Evolutionary conservation across 768 basidiomycete species (phyloP), one percentile per base, ranked within the genome.

Genomic region (Termitomyces sp.): DNA sequence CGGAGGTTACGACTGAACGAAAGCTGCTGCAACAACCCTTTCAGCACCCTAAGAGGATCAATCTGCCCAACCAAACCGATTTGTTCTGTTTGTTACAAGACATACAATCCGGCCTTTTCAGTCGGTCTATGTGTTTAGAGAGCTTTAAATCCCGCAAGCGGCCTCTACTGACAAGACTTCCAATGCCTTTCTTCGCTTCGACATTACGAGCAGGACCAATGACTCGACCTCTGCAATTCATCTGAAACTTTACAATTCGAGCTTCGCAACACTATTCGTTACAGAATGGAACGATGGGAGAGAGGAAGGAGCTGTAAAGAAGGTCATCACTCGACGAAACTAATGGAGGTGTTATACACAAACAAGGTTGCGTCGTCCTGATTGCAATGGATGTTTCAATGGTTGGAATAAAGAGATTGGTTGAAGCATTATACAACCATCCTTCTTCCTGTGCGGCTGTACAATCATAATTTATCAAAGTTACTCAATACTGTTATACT

Each of bases 401-500:
- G 43, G 13, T 26, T 4, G 85, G 84, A 18, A 69, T 74, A 30
- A 88, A 70, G 10, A 79, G 72, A 50, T 82, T 73, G 0, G 74
- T 71, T 33, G 77, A 66, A 14, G 72, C 58, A 58, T 88, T 79
- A 67, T 78, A 86, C 5, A 70, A 65, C 88, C 88, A 89, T 5
- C 72, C 72, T 48, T 73, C 67, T 30, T 70, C 71, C 55, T 75
- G 70, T 0, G 79, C 76, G 36, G 71, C 85, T 85, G 40, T 28
- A 30, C 6, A 23, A 38, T 13, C 41, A 57, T 38, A 50, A 49
- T 23, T 38, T 33, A 32, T 43, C 26, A 56, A 36, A 53, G 32
- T 48, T 1, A 5, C 32, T 10, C 43, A 41, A 33, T 13, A 50
- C 44, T 7, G 16, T 38, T 33, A 50, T 23, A 16, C 36, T 49